Percentiles rank a stretch among this genome's conserved stretches.
phyloP scores from a whole-genome alignment of 805 yeast genomes.

The Ogataea dorogensis region DNA sequence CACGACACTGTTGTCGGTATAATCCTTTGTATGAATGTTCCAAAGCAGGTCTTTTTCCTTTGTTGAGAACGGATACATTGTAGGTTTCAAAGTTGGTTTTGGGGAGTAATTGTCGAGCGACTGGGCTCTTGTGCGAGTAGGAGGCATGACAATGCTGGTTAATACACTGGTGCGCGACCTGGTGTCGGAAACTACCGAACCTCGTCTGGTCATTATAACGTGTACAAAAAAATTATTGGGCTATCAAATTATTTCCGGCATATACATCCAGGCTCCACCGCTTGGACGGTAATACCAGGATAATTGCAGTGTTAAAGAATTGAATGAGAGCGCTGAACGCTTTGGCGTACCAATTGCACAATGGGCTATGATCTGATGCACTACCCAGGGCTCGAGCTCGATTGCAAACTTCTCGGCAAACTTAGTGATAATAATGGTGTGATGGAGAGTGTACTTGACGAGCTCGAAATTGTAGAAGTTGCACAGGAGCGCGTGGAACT shows the following conservation, averaged over 20 bases:
- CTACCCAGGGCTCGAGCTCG: background rate
- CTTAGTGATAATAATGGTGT: background rate
- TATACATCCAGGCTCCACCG: constrained; percentile 6
- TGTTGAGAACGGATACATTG: constrained; percentile 38
- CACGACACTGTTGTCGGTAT: constrained; percentile 42
- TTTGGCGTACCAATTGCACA: background rate
- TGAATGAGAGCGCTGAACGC: background rate
- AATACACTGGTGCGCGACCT: constrained; percentile 4
- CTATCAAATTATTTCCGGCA: constrained; percentile 7
- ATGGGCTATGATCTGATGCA: background rate
- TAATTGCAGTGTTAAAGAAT: background rate
- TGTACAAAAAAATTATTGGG: constrained; percentile 11
- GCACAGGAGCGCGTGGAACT: background rate
- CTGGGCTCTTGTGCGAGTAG: constrained; percentile 1
- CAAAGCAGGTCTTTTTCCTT: constrained; percentile 37
- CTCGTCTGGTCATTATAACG: constrained; percentile 24
- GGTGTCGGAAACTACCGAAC: constrained; percentile 25
- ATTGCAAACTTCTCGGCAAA: background rate
- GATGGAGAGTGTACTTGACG: background rate
- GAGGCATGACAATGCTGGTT: background rate
- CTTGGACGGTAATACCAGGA: constrained; percentile 4
- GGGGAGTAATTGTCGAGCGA: constrained; percentile 1
- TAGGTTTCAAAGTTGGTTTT: background rate
- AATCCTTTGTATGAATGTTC: constrained; percentile 37
- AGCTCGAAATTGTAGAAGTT: background rate